Conservation (phyloP, 352 stramenopile genomes). For the Phytopythium montanum region DNA sequence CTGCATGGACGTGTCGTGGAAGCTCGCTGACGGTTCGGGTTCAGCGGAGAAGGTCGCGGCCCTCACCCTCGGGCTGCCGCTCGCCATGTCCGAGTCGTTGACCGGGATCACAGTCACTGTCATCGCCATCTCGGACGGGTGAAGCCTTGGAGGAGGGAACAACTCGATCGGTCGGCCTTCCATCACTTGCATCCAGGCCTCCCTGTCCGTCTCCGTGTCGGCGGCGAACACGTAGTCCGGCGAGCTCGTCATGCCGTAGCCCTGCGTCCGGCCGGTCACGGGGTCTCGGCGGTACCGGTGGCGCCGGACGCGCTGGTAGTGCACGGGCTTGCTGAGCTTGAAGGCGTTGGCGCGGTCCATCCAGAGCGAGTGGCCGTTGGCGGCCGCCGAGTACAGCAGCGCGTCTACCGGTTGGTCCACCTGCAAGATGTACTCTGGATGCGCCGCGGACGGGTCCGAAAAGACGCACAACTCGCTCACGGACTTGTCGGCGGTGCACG, state of each 20-base stretch:
- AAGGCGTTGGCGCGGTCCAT: slow-evolving; percentile 43
- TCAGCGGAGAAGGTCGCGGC: neutral
- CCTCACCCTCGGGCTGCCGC: neutral
- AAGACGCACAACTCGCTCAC: slow-evolving; percentile 58
- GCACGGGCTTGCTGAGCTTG: slow-evolving; percentile 27
- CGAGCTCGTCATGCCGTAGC: slow-evolving; percentile 18
- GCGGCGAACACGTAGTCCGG: slow-evolving; percentile 35
- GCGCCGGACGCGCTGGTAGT: slow-evolving; percentile 27
- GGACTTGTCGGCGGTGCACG: slow-evolving; percentile 39
- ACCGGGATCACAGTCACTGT: slow-evolving; percentile 3
- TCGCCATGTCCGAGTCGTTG: neutral
- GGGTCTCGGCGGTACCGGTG: slow-evolving; percentile 32
- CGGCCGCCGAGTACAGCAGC: slow-evolving; percentile 17
- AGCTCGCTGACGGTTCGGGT: neutral
- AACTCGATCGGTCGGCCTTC: slow-evolving; percentile 13
- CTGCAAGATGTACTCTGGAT: slow-evolving; percentile 45
- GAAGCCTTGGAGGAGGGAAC: neutral
- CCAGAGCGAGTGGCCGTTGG: slow-evolving; percentile 17
- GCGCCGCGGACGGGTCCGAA: slow-evolving; percentile 22
- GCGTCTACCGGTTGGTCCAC: slow-evolving; percentile 23
- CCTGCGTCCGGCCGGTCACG: slow-evolving; percentile 23
- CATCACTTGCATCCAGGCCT: slow-evolving; percentile 38
- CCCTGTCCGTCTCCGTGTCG: slow-evolving; percentile 24
- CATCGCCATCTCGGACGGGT: neutral
- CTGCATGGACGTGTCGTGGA: neutral